Percentiles rank a stretch among this genome's conserved stretches.
These are phyloP conservation scores for Gracilaria gracilis DNA, from an alignment of 23 red algal genomes.

Conservation along the genomic window DNA sequence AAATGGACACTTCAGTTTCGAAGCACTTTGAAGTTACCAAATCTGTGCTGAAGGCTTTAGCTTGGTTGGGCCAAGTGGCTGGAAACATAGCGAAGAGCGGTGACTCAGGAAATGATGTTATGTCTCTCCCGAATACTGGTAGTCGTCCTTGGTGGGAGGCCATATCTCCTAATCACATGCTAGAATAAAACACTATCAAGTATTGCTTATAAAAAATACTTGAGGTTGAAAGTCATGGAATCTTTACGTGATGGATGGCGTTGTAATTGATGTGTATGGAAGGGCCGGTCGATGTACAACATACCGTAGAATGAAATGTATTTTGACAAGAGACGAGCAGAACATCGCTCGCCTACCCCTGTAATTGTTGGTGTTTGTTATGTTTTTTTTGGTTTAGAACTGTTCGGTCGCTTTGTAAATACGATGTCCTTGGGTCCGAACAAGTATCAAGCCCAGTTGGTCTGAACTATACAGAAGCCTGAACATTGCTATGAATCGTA, in stretches of 20 bases:
- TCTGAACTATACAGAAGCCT: too few relatives aligned
- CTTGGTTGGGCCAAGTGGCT: conserved; percentile 42
- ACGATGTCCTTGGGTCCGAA: neutral
- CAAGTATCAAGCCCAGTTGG: neutral
- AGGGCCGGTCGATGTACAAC: neutral
- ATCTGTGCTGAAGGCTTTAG: conserved; percentile 43
- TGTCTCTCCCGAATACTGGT: conserved; percentile 12
- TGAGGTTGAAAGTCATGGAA: neutral
- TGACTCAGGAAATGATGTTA: conserved; percentile 27
- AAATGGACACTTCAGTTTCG: conserved; percentile 29
- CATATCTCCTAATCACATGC: neutral
- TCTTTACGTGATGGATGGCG: neutral
- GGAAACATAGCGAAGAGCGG: conserved; percentile 25
- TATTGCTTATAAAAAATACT: neutral
- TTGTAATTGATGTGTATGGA: neutral
- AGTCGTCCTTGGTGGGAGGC: conserved; percentile 6
- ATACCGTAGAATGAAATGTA: neutral
- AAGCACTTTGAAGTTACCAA: conserved; percentile 62
- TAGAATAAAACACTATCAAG: neutral
- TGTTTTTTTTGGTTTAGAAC: neutral
- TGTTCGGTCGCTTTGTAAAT: neutral
- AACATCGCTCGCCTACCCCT: neutral
- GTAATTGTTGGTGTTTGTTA: neutral
- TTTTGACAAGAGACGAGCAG: neutral
- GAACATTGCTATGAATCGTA: too few relatives aligned